Evolutionary conservation across 176 grass and related monocot species (phyloP).

Genomic region (barley (Hordeum vulgare)): DNA sequence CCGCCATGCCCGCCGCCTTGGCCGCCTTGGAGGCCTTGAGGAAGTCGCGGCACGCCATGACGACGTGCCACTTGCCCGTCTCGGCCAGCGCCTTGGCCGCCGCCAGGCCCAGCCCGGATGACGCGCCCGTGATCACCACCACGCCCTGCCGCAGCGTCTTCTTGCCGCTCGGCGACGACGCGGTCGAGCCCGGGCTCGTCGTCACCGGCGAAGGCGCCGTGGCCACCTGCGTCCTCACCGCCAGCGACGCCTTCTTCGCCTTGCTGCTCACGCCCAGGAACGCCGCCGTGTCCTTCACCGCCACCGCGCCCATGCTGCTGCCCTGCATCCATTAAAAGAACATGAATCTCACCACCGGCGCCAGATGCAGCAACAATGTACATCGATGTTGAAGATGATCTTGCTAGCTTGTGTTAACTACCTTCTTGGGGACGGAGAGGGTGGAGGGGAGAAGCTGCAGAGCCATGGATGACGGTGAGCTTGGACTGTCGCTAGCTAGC

Average conservation of each 20-base stretch:
- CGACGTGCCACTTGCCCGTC: constrained; percentile 79
- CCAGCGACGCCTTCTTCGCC: constrained; percentile 19
- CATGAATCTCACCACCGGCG: neutral
- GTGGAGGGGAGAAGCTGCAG: constrained; percentile 63
- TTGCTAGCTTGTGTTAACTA: neutral
- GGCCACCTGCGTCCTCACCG: constrained; percentile 42
- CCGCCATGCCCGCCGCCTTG: constrained; percentile 54
- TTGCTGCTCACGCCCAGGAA: constrained; percentile 2
- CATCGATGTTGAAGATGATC: neutral
- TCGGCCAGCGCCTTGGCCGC: constrained; percentile 76
- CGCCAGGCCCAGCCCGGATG: constrained; percentile 75
- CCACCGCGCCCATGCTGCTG: neutral
- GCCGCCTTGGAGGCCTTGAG: constrained; percentile 75
- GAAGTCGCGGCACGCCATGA: constrained; percentile 95
- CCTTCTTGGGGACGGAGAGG: constrained; percentile 70
- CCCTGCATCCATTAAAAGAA: neutral
- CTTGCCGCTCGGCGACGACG: constrained; percentile 25
- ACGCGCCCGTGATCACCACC: constrained; percentile 82
- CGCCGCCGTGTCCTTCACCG: neutral
- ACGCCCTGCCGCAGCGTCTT: constrained; percentile 78
- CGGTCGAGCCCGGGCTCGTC: constrained; percentile 24
- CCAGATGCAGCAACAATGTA: neutral
- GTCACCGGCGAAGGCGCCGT: constrained; percentile 23
- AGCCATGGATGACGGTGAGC: constrained; percentile 36
- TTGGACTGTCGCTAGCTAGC: neutral